Evolutionary conservation across 1,284 basidiomycete species (phyloP).

Genomic region (Boletus mariae): DNA sequence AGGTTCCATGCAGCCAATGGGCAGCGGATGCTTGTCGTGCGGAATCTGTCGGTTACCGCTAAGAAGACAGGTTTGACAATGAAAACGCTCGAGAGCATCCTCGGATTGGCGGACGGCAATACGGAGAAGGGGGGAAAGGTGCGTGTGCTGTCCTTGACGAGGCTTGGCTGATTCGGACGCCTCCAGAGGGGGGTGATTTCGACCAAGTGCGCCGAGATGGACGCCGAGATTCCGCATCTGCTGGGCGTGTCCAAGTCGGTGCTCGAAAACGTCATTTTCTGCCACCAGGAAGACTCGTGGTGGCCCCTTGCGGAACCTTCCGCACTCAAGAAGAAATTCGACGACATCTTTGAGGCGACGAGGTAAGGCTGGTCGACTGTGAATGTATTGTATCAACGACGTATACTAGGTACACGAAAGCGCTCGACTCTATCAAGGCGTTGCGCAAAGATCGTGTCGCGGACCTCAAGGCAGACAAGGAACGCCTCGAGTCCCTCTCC

Average conservation of each 20-base stretch:
- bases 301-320: constrained; percentile 96
- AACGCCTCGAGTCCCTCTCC: constrained; percentile 77
- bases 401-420: constrained; percentile 83
- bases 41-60: constrained; percentile 89
- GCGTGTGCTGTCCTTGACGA: constrained; percentile 14
- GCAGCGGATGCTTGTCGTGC: constrained; percentile 86
- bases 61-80: constrained; percentile 93
- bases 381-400: not conserved
- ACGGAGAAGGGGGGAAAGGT: constrained; percentile 76
- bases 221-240: constrained; percentile 86
- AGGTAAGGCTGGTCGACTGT: constrained; percentile 47
- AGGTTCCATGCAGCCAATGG: constrained; percentile 90
- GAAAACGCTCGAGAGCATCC: constrained; percentile 96
- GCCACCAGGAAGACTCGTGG: constrained; percentile 98
- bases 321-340: constrained; percentile 95
- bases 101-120: constrained; percentile 71
- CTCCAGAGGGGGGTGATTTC: constrained; percentile 82
- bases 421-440: constrained; percentile 88
- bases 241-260: constrained; percentile 98
- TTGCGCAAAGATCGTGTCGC: constrained; percentile 87
- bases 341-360: constrained; percentile 99
- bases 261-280: constrained; percentile 98
- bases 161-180: not conserved
- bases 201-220: constrained; percentile 96
- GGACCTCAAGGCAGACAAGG: constrained; percentile 93